A percentile compares a stretch with the other conserved stretches of the same genome.
Evolutionary conservation across 2,329 filamentous ascomycete genomes (phyloP).

Genomic region (Bipolaris gigantea): DNA sequence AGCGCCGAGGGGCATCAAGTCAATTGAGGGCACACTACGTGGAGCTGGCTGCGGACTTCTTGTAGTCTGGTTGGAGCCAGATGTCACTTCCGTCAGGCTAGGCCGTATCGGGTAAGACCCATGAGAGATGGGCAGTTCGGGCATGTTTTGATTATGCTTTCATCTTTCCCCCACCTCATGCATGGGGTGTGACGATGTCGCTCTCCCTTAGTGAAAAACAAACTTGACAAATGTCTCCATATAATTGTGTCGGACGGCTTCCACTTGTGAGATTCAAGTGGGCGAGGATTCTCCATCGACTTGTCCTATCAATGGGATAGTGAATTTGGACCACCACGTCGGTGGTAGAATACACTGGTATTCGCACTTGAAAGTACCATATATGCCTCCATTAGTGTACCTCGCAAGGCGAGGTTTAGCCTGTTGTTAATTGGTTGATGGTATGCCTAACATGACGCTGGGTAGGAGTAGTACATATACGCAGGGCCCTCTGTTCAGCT

Average conservation of each 20-base stretch:
- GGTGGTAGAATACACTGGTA: no score
- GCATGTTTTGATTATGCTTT: neutral
- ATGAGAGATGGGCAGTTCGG: neutral
- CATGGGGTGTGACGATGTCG: neutral
- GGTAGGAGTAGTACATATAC: neutral
- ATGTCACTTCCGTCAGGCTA: slow-evolving; percentile 34
- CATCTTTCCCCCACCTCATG: neutral
- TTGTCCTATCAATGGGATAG: neutral
- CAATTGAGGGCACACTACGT: slow-evolving; percentile 12
- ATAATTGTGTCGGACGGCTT: neutral
- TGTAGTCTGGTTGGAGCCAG: slow-evolving; percentile 32
- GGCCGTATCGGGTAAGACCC: slow-evolving; percentile 8
- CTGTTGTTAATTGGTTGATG: neutral
- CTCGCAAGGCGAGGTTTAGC: neutral
- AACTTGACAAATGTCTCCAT: neutral
- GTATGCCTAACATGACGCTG: neutral
- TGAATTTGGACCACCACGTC: neutral
- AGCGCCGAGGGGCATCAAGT: slow-evolving; percentile 1
- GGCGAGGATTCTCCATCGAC: neutral
- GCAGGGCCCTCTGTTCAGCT: neutral
- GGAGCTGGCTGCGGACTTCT: slow-evolving; percentile 15
- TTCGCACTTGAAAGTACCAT: neutral
- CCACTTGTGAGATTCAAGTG: neutral
- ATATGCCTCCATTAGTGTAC: neutral
- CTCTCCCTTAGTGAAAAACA: neutral